Conservation (phyloP, 768 basidiomycete species). For the Agaricus sinodeliciosus region DNA sequence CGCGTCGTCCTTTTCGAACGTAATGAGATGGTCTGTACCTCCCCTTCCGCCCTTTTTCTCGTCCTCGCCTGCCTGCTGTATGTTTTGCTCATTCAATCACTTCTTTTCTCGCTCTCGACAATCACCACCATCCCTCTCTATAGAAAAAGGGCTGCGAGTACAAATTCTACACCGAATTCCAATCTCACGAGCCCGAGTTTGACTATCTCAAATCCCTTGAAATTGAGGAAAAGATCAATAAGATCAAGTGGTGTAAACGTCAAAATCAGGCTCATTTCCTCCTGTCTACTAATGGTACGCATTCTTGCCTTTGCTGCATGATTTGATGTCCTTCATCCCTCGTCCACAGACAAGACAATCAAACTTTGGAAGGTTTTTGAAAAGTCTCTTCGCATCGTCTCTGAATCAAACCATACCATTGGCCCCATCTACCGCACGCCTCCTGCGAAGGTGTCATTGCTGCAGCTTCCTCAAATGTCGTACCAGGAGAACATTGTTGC, state of each 20-base stretch:
- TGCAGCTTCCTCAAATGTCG: slow-evolving; percentile 86
- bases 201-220: slow-evolving; percentile 99
- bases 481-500: slow-evolving; percentile 98
- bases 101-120: slow-evolving; percentile 4
- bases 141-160: slow-evolving; percentile 99
- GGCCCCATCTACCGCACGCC: slow-evolving; percentile 61
- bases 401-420: slow-evolving; percentile 93
- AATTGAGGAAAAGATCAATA: slow-evolving; percentile 99
- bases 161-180: slow-evolving; percentile 99
- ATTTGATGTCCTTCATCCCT: slow-evolving; percentile 8
- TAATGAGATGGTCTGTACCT: slow-evolving; percentile 76
- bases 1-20: slow-evolving; percentile 98
- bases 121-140: slow-evolving; percentile 11
- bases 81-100: background rate
- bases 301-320: slow-evolving; percentile 1
- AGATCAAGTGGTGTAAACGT: slow-evolving; percentile 99
- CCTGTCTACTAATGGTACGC: slow-evolving; percentile 90
- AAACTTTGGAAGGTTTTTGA: slow-evolving; percentile 99
- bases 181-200: slow-evolving; percentile 99
- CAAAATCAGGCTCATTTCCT: slow-evolving; percentile 98
- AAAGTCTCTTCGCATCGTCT: slow-evolving; percentile 91
- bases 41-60: slow-evolving; percentile 14
- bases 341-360: slow-evolving; percentile 88
- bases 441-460: slow-evolving; percentile 48
- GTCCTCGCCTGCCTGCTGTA: slow-evolving; percentile 13